phyloP scores from a whole-genome alignment of 2,329 filamentous ascomycete species.

The Neurospora crassa region DNA sequence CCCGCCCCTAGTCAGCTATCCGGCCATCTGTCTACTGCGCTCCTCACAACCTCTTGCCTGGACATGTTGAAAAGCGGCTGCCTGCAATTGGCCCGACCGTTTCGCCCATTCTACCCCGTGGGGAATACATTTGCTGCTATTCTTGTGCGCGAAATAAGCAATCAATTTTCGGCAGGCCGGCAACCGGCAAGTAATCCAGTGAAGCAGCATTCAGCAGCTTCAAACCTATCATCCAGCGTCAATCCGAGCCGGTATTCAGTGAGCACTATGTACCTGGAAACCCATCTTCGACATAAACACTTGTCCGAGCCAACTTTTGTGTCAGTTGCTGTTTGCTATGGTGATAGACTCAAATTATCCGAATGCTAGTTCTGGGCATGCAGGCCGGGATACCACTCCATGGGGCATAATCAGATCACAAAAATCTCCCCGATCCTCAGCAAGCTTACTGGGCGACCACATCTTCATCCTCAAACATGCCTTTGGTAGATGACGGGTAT shows the following conservation, averaged over 20 bases:
- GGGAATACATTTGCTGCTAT: slow-evolving; percentile 16
- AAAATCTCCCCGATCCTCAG: neutral
- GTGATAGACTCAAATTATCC: neutral
- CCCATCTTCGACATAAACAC: neutral
- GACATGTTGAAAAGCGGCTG: slow-evolving; percentile 9
- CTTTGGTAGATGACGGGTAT: neutral
- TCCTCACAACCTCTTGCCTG: slow-evolving; percentile 9
- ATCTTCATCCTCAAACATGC: neutral
- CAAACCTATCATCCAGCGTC: neutral
- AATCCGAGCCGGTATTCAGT: neutral
- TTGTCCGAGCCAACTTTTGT: neutral
- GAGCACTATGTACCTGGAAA: neutral
- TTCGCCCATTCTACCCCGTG: slow-evolving; percentile 10
- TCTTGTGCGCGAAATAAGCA: slow-evolving; percentile 14
- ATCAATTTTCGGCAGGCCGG: slow-evolving; percentile 14
- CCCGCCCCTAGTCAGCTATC: slow-evolving; percentile 6
- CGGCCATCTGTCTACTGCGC: slow-evolving; percentile 9
- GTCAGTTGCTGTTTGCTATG: neutral
- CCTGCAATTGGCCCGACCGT: slow-evolving; percentile 13
- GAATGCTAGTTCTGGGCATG: slow-evolving; percentile 2
- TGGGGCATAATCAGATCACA: slow-evolving; percentile 2
- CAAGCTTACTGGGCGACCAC: neutral
- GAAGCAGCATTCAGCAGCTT: neutral
- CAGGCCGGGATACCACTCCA: slow-evolving; percentile 6
- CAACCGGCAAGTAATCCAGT: slow-evolving; percentile 14